phyloP scores from a whole-genome alignment of 495 filamentous ascomycete species.

The Penicillium maclennaniae region DNA sequence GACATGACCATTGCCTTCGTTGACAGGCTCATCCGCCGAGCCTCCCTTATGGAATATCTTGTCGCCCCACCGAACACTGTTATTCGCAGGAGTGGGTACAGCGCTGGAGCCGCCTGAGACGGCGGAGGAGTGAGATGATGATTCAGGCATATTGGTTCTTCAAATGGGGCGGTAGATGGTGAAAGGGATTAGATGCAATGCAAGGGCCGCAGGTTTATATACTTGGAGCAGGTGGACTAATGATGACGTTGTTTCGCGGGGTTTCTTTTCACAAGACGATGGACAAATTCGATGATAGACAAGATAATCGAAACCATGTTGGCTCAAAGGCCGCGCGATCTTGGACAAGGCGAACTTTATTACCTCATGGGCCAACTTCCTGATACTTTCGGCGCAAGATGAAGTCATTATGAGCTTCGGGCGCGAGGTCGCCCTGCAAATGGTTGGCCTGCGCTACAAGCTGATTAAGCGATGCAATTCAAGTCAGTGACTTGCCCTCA shows the following conservation, averaged over 20 bases:
- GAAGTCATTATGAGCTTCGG: slow-evolving; percentile 22
- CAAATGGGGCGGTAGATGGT: not conserved
- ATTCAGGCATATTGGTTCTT: slow-evolving; percentile 11
- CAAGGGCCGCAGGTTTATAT: not conserved
- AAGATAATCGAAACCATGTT: slow-evolving; percentile 7
- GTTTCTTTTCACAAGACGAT: slow-evolving; percentile 5
- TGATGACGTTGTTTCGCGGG: slow-evolving; percentile 6
- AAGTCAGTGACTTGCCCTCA: too few species aligned
- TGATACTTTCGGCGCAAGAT: slow-evolving; percentile 1
- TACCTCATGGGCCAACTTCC: slow-evolving; percentile 1
- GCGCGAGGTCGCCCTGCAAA: not conserved
- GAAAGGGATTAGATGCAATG: too few species aligned
- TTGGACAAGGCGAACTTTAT: not conserved
- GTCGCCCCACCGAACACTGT: slow-evolving; percentile 24
- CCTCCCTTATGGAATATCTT: slow-evolving; percentile 20
- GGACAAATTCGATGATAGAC: slow-evolving; percentile 7
- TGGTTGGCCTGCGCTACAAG: not conserved
- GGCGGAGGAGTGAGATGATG: slow-evolving; percentile 12
- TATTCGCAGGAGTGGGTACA: slow-evolving; percentile 34
- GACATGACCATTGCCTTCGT: slow-evolving; percentile 26
- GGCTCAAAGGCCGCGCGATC: not conserved
- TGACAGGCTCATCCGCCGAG: not conserved
- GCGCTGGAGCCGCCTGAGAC: slow-evolving; percentile 28
- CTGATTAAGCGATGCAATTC: not conserved
- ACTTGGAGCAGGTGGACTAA: not conserved